phyloP scores from a whole-genome alignment of 345 rosid species.

The Eucalyptus leucophloia region DNA sequence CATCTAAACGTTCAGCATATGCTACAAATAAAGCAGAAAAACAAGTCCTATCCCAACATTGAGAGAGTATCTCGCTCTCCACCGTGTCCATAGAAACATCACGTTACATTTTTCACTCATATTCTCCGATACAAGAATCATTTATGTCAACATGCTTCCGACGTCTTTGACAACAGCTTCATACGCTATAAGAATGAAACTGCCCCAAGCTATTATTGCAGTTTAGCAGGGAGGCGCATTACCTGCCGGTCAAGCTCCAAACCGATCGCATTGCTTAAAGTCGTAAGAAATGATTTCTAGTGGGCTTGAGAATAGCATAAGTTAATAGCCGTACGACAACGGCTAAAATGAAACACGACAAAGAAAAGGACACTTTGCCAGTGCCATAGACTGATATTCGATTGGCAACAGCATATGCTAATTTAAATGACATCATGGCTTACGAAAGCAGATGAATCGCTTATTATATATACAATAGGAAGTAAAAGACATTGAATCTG shows the following conservation, averaged over 20 bases:
- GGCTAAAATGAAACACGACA: not conserved
- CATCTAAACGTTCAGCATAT: not conserved
- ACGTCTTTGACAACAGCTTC: not conserved
- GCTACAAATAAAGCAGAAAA: not conserved
- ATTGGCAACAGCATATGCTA: not conserved
- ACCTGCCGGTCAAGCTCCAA: not conserved
- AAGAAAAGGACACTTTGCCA: not conserved
- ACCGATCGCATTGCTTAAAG: not conserved
- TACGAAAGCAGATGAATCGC: not conserved
- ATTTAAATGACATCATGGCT: not conserved
- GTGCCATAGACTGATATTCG: not conserved
- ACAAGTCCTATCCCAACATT: not conserved
- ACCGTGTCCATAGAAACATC: not conserved
- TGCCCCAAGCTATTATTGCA: not conserved
- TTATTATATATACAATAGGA: not conserved
- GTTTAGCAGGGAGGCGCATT: not conserved
- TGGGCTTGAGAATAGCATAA: not conserved
- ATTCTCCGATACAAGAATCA: not conserved
- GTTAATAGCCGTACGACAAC: not conserved
- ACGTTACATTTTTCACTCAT: not conserved
- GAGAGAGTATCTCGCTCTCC: not conserved
- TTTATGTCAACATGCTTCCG: not conserved
- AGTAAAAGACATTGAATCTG: not conserved
- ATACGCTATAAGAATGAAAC: not conserved
- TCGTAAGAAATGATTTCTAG: not conserved